Evolutionary conservation across 352 stramenopile genomes (phyloP).

Genomic region (Globisporangium parvum): DNA sequence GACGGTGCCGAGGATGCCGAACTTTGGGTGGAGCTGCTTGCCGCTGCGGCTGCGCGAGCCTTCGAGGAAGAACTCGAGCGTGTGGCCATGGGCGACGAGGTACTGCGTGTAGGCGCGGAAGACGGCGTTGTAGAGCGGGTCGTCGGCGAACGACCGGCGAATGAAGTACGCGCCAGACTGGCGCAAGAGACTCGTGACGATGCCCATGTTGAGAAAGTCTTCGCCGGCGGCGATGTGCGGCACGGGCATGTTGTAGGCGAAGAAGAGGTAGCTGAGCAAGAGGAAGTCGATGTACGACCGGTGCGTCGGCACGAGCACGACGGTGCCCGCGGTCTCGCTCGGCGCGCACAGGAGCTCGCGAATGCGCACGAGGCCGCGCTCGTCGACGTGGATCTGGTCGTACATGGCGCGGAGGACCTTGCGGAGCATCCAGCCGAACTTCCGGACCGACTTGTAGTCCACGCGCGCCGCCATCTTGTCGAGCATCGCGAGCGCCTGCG

Average conservation of each 20-base stretch:
- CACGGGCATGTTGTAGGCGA: constrained; percentile 84
- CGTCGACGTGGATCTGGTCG: constrained; percentile 83
- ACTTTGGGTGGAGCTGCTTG: constrained; percentile 80
- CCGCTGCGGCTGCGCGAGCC: constrained; percentile 75
- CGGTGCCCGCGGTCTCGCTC: constrained; percentile 30
- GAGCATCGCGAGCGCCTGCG: constrained; percentile 55
- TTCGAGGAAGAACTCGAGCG: constrained; percentile 86
- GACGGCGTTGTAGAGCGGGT: constrained; percentile 63
- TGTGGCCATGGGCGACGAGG: constrained; percentile 63
- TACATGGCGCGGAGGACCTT: constrained; percentile 85
- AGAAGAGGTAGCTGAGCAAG: constrained; percentile 85
- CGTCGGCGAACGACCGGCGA: constrained; percentile 65
- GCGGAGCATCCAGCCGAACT: constrained; percentile 72
- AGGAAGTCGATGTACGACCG: constrained; percentile 84
- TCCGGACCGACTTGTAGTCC: constrained; percentile 70
- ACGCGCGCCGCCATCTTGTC: constrained; percentile 72
- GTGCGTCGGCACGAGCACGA: constrained; percentile 83
- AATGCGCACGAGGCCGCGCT: constrained; percentile 61
- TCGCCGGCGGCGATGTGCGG: constrained; percentile 75
- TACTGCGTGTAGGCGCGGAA: constrained; percentile 84
- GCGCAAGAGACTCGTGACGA: constrained; percentile 54
- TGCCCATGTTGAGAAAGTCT: constrained; percentile 77
- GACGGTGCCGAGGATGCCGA: constrained; percentile 67
- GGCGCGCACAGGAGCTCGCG: constrained; percentile 44
- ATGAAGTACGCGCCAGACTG: constrained; percentile 80